Evolutionary conservation across 768 basidiomycete species (phyloP).

Genomic region (Cyclocybe aegerita): DNA sequence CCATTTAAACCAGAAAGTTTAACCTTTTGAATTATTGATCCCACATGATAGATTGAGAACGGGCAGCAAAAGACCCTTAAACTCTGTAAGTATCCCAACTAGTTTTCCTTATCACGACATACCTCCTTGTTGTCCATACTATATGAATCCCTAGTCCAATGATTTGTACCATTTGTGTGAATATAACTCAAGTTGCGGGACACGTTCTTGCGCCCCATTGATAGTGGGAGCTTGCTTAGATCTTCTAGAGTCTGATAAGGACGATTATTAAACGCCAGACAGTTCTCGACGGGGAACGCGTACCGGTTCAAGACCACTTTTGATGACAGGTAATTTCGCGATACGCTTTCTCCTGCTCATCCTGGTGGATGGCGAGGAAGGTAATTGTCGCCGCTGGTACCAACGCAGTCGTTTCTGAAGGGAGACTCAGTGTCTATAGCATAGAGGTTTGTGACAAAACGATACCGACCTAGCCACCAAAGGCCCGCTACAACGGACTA

Average conservation of each 20-base stretch:
- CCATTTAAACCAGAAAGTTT: background rate
- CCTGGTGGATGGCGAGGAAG: constrained; percentile 5
- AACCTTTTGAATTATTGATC: background rate
- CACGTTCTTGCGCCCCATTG: background rate
- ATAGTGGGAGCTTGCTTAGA: background rate
- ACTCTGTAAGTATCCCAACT: constrained; percentile 1
- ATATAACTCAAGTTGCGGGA: background rate
- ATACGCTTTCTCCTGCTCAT: constrained; percentile 10
- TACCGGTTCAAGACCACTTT: constrained; percentile 3
- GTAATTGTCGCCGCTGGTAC: constrained; percentile 5
- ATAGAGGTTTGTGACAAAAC: too few relatives aligned
- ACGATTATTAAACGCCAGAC: too few relatives aligned
- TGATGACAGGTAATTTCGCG: constrained; percentile 2
- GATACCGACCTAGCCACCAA: too few relatives aligned
- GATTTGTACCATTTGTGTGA: background rate
- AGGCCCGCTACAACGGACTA: too few relatives aligned
- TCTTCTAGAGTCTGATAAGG: constrained; percentile 3
- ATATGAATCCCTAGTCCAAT: background rate
- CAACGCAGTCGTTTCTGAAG: constrained; percentile 9
- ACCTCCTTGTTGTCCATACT: background rate
- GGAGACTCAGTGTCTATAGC: too few relatives aligned
- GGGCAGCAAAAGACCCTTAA: background rate
- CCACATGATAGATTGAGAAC: constrained; percentile 4
- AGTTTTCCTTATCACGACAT: background rate
- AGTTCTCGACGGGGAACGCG: background rate